Conservation (phyloP, 192 early-diverging fungal species). For the Coemansia sp. region DNA sequence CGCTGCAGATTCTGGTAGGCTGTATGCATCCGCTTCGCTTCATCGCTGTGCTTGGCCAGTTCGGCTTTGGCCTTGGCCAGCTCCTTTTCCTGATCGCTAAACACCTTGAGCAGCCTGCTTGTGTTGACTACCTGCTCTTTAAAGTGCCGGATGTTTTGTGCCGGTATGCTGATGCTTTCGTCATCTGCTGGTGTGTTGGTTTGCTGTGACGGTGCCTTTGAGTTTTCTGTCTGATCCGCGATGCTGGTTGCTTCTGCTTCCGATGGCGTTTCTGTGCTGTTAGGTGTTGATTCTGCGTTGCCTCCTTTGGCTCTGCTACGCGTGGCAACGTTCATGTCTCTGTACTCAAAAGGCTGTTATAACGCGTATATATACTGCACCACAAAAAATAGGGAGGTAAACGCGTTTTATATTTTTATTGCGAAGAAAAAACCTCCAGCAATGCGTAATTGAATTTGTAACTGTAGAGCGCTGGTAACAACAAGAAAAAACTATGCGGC, state of each 20-base stretch:
- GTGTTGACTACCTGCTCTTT: slow-evolving; percentile 53
- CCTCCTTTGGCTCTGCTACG: slow-evolving; percentile 31
- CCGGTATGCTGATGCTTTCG: slow-evolving; percentile 33
- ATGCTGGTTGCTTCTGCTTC: neutral
- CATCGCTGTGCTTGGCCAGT: slow-evolving; percentile 32
- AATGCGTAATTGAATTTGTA: too few species aligned
- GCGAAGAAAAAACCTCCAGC: too few species aligned
- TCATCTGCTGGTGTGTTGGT: neutral
- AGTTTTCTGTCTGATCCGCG: neutral
- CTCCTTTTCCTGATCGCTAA: slow-evolving; percentile 51
- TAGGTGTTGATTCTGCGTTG: slow-evolving; percentile 7
- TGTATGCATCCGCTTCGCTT: slow-evolving; percentile 22
- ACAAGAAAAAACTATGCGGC: too few species aligned
- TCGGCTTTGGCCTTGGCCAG: slow-evolving; percentile 42
- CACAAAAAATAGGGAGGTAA: too few species aligned
- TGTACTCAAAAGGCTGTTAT: neutral
- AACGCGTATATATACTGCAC: too few species aligned
- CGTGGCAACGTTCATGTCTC: slow-evolving; percentile 39
- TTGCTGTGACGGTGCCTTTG: neutral
- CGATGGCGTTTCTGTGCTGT: neutral
- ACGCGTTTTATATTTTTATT: too few species aligned
- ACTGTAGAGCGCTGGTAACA: too few species aligned
- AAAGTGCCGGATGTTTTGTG: slow-evolving; percentile 46
- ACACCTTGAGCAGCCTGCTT: slow-evolving; percentile 47
- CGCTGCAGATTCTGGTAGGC: slow-evolving; percentile 33